These are phyloP conservation scores for Leccinum variicolor DNA, from an alignment of 768 basidiomycete genomes.

Conservation along the genomic window DNA sequence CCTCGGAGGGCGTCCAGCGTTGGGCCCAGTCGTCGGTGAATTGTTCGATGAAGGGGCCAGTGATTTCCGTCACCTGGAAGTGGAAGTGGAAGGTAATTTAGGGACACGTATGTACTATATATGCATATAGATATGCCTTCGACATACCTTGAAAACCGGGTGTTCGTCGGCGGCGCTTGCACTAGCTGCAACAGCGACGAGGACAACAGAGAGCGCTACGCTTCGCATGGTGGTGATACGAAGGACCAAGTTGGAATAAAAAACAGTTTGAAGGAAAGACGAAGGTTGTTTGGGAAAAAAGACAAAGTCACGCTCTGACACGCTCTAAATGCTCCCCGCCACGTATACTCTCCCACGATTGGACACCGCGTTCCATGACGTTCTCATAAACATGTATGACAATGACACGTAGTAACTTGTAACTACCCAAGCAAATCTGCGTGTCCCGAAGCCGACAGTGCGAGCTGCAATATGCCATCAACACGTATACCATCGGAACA, in stretches of 20 bases:
- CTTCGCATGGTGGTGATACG: slow-evolving; percentile 77
- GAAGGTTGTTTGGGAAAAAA: slow-evolving; percentile 24
- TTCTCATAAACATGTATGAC: background rate
- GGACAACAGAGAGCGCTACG: slow-evolving; percentile 72
- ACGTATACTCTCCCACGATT: slow-evolving; percentile 46
- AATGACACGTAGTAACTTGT: slow-evolving; percentile 5
- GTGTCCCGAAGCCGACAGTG: slow-evolving; percentile 93
- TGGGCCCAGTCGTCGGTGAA: slow-evolving; percentile 88
- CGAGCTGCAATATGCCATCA: slow-evolving; percentile 53
- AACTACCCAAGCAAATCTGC: slow-evolving; percentile 79
- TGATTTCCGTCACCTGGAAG: slow-evolving; percentile 66
- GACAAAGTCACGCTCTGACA: slow-evolving; percentile 9
- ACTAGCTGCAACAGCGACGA: slow-evolving; percentile 64
- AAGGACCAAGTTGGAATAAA: slow-evolving; percentile 53
- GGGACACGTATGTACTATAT: slow-evolving; percentile 1
- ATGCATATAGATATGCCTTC: slow-evolving; percentile 1
- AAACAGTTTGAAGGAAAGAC: slow-evolving; percentile 31
- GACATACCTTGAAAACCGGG: slow-evolving; percentile 63
- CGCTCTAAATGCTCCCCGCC: slow-evolving; percentile 37
- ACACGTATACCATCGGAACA: slow-evolving; percentile 1
- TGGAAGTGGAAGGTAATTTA: slow-evolving; percentile 4
- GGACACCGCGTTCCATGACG: slow-evolving; percentile 6
- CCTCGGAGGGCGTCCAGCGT: slow-evolving; percentile 95
- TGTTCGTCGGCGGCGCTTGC: slow-evolving; percentile 60
- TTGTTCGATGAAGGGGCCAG: slow-evolving; percentile 93